Evolutionary conservation across 140 eudicot species (phyloP), one percentile per base, ranked within the genome.

Genomic region (Bidens hawaiensis): DNA sequence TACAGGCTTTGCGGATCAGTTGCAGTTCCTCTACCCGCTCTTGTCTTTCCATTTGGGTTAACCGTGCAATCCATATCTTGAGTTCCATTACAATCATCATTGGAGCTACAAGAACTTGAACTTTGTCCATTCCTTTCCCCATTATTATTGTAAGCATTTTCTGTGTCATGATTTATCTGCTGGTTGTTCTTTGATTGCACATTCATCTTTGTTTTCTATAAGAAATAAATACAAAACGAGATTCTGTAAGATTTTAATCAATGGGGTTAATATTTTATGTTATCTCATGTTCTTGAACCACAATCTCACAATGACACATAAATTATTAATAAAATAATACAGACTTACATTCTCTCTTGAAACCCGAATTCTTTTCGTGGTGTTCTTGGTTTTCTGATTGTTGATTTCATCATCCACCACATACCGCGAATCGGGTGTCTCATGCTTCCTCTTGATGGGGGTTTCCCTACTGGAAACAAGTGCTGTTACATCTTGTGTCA

Each of bases 1-100:
- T 90, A 90, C 31, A 90, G 94, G 70, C 97, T 90, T 68, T 90
- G 97, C 1, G 97, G 97, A 60, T 90, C 97, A n/a, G 96, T 89
- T 5, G 97, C 95, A 34, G 86, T 61, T 14, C 97, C 97, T 72
- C 97, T 81, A 65, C 76, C 46, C n/a, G 97, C 96, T 71, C 83
- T 79, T 18, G 84, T 72, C 72, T 89, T 89, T 2, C 79, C 84
- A 22, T 79, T 83, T 4, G 72, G 47, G 50, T 76, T 78, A 38
- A 25, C 60, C 24, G 68, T 65, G 28, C 64, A 75, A 67, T 73
- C 71, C 25, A 68, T 16, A 17, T 89, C 86, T 48, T 76, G 86
- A 43, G 83, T 77, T 50, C 61, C 88, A 77, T 74, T 76, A 22
- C 76, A 60, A 51, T 78, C 90, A 38, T 82, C 87, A 47, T 76